Conservation (phyloP, 2,329 filamentous ascomycete genomes). For the Dactylellina drechsleri region DNA sequence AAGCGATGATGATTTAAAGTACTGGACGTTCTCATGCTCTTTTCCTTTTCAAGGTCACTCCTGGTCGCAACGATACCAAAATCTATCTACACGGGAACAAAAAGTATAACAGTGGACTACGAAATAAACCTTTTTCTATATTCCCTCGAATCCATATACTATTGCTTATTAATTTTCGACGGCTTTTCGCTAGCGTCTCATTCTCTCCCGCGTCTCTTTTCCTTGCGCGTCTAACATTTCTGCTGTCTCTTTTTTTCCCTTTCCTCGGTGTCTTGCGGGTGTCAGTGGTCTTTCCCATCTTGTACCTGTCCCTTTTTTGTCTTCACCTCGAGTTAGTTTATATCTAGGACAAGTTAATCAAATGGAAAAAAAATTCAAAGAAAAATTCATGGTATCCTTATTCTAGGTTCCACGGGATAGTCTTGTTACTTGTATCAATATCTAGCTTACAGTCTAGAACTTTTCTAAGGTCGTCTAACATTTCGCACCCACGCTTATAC, state of each 20-base stretch:
- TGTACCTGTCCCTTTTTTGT: conserved; percentile 28
- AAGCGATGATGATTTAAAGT: conserved; percentile 50
- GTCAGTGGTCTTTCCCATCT: conserved; percentile 35
- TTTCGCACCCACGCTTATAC: too few species aligned
- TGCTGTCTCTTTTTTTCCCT: conserved; percentile 10
- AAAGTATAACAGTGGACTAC: conserved; percentile 42
- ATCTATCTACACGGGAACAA: conserved; percentile 31
- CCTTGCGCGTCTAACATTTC: background rate
- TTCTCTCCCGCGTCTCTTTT: conserved; percentile 5
- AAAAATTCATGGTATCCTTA: conserved; percentile 25
- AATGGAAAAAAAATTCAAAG: conserved; percentile 39
- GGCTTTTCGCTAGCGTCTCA: conserved; percentile 32
- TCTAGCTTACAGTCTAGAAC: too few species aligned
- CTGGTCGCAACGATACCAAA: conserved; percentile 38
- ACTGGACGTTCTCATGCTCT: conserved; percentile 46
- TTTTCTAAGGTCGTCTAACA: too few species aligned
- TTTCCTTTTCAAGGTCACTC: conserved; percentile 26
- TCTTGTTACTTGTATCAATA: too few species aligned
- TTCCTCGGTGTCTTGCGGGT: conserved; percentile 48
- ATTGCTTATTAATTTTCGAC: conserved; percentile 45
- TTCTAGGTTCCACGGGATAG: background rate
- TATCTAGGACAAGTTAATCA: conserved; percentile 52
- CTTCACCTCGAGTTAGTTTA: conserved; percentile 29
- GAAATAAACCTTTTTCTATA: conserved; percentile 26
- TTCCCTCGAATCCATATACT: conserved; percentile 5